Conservation (phyloP, 179 eudicot genomes). For the Drosera spatulata region DNA sequence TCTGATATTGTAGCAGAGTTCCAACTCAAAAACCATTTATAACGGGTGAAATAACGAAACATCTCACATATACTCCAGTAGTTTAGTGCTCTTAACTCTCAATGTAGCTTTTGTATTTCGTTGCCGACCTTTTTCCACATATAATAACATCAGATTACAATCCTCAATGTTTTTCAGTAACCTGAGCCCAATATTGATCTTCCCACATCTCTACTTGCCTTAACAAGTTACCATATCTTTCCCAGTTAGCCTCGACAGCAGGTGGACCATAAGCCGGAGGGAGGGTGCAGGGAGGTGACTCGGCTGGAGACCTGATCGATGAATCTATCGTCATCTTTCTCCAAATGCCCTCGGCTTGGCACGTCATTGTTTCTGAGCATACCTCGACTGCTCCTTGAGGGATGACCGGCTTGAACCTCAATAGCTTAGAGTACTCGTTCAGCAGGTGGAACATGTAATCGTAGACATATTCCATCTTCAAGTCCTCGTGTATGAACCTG, state of each 20-base stretch:
- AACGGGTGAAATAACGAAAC: no score
- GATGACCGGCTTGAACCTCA: conserved; percentile 14
- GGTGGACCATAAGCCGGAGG: conserved; percentile 27
- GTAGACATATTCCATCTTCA: conserved; percentile 22
- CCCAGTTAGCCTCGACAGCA: conserved; percentile 8
- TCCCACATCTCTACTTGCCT: conserved; percentile 22
- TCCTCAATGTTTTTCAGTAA: not conserved
- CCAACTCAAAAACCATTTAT: no score
- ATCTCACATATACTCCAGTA: no score
- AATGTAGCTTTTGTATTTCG: no score
- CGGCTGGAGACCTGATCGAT: conserved; percentile 16
- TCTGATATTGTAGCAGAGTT: no score
- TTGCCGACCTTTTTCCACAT: no score
- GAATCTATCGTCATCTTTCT: conserved; percentile 22
- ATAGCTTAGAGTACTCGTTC: conserved; percentile 23
- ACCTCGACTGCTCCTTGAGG: conserved; percentile 17
- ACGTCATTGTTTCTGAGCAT: conserved; percentile 16
- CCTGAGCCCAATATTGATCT: not conserved
- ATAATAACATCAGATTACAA: no score
- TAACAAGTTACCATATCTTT: conserved; percentile 8
- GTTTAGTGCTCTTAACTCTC: no score
- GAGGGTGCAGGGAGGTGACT: conserved; percentile 27
- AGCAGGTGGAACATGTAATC: conserved; percentile 25
- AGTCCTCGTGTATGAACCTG: conserved; percentile 14
- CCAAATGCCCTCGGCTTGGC: conserved; percentile 6